Evolutionary conservation across 2,329 filamentous ascomycete species (phyloP).

Genomic region (Clarireedia homoeocarpa): DNA sequence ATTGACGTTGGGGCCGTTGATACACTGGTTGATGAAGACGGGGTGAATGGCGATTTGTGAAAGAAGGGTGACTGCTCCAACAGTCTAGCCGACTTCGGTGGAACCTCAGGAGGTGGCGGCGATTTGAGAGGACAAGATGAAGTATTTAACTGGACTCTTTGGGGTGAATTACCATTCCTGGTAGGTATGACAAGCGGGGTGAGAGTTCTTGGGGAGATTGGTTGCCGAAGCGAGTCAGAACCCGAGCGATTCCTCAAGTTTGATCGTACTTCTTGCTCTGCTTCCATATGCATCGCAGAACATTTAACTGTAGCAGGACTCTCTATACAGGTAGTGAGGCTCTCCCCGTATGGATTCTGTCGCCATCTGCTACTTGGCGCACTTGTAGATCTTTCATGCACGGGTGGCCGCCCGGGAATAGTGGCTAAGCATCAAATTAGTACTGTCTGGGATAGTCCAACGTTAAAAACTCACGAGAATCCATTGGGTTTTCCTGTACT

Average conservation of each 20-base stretch:
- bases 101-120: constrained; percentile 34
- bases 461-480: constrained; percentile 52
- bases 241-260: not conserved
- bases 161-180: constrained; percentile 12
- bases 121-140: constrained; percentile 37
- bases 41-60: constrained; percentile 34
- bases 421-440: constrained; percentile 41
- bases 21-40: constrained; percentile 17
- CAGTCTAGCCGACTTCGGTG: constrained; percentile 34
- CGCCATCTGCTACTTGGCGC: constrained; percentile 46
- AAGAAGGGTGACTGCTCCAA: constrained; percentile 37
- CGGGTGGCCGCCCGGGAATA: constrained; percentile 55
- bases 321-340: constrained; percentile 28
- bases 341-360: constrained; percentile 34
- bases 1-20: constrained; percentile 21
- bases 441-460: constrained; percentile 4
- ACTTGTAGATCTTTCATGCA: constrained; percentile 58
- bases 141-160: constrained; percentile 13
- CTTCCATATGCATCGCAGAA: constrained; percentile 22
- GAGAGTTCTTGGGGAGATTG: constrained; percentile 46
- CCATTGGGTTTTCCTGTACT: constrained; percentile 59
- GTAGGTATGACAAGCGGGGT: constrained; percentile 50
- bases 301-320: constrained; percentile 31
- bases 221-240: constrained; percentile 29
- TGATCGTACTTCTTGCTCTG: not conserved